Conservation (phyloP, 2,329 filamentous ascomycete genomes). For the Verticillium alfalfae region DNA sequence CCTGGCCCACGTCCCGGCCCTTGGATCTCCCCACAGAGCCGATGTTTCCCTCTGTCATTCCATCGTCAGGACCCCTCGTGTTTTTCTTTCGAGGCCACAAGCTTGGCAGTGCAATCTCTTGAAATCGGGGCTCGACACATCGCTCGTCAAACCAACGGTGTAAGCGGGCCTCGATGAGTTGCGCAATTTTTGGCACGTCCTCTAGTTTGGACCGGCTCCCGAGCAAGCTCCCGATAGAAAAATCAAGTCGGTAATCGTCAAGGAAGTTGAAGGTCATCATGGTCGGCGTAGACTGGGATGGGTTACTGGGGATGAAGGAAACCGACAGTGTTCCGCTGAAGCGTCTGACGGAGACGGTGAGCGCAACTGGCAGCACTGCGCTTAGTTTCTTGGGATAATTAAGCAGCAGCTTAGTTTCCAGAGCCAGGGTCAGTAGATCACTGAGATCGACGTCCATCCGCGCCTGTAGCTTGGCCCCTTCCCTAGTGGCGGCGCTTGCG, state of each 20-base stretch:
- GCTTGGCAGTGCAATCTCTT: constrained; percentile 77
- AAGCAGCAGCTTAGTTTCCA: constrained; percentile 89
- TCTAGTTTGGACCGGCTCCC: constrained; percentile 75
- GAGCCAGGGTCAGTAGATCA: constrained; percentile 89
- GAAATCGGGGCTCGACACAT: constrained; percentile 79
- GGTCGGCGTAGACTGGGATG: constrained; percentile 66
- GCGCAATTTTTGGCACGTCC: constrained; percentile 84
- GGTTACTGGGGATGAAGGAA: constrained; percentile 79
- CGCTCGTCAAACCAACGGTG: constrained; percentile 87
- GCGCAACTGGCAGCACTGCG: constrained; percentile 83
- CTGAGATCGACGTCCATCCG: constrained; percentile 95
- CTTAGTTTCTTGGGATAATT: constrained; percentile 91
- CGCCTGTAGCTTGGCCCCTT: constrained; percentile 78
- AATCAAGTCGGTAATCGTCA: constrained; percentile 79
- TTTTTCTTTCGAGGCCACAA: constrained; percentile 83
- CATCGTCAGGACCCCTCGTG: constrained; percentile 66
- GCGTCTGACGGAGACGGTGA: constrained; percentile 85
- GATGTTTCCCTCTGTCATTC: constrained; percentile 34
- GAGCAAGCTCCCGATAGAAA: constrained; percentile 73
- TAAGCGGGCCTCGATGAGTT: constrained; percentile 72
- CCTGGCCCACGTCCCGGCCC: constrained; percentile 46
- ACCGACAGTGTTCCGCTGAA: constrained; percentile 94
- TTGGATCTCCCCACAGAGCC: constrained; percentile 47
- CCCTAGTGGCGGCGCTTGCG: constrained; percentile 44
- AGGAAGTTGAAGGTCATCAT: constrained; percentile 94